Base-by-base conservation (phyloP, 2,329 filamentous ascomycete species). In the Fusarium paranaense region DNA sequence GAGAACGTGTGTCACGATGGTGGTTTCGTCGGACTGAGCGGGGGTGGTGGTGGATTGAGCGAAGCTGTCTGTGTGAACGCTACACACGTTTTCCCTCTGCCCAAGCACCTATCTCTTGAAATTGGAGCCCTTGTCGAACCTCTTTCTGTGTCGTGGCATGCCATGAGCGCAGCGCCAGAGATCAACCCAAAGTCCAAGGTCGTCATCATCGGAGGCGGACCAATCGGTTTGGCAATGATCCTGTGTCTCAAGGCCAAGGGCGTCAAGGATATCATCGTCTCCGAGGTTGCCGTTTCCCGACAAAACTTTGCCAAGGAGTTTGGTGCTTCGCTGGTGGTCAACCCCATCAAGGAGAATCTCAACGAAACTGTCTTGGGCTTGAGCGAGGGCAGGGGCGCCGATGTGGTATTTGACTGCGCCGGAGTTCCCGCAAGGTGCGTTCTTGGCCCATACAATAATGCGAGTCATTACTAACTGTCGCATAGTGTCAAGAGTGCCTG, bases 341-440 rank as follows among this genome's bases (percentile, higher is more conserved):
- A 86, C 2, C 82, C 85, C 1, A 77, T 81, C 3, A 62, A 81
- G 1, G 85, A 89, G 50, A 85, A 90, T 69, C 78, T 90, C 0
- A 84, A 87, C 2, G 79, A 84, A 10, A 80, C 80, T 2, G 84
- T 85, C 1, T 83, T 83, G 56, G 82, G 86, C 22, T 75, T 91
- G 40, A 89, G 86, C 7, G 83, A 84, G 4, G 81, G 83, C 0
- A 80, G 82, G 2, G 90, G 90, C 0, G 88, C 87, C 2, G 87
- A 91, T 75, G 83, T 92, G 2, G 87, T 89, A 0, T 91, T 92
- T 70, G 90, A 93, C 71, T 90, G 89, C 35, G 90, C 90, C 0
- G 90, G 90, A 8, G 88, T 91, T 22, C 77, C 77, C 0, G 76
- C 76, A 1, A 79, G 77, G 77, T 75, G 11, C 60, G 70, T 27